Percentiles rank a stretch among this genome's conserved stretches.
Evolutionary conservation across 176 grass and related monocot species (phyloP).

Genomic region (Bromus sterilis): DNA sequence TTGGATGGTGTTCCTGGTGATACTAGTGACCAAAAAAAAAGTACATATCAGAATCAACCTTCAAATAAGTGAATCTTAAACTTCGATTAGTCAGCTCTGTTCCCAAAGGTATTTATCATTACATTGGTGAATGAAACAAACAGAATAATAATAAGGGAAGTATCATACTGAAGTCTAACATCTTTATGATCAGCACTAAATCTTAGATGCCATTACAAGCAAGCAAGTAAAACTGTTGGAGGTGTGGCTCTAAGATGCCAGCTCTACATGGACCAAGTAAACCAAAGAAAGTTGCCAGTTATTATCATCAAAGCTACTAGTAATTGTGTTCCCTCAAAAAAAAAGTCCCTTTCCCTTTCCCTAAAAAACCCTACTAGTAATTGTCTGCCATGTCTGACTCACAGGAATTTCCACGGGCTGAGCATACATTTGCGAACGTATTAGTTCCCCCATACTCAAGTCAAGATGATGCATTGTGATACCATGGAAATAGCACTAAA

Average conservation of each 20-base stretch:
- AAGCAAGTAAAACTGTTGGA: background rate
- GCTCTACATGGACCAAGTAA: background rate
- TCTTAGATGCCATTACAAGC: background rate
- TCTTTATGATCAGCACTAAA: background rate
- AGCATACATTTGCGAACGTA: background rate
- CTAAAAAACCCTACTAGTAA: too few species aligned
- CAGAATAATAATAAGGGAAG: background rate
- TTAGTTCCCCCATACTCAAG: background rate
- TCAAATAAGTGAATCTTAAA: conserved; percentile 11
- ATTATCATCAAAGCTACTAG: too few species aligned
- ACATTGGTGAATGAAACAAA: background rate
- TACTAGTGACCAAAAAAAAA: conserved; percentile 24
- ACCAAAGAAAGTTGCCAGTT: background rate
- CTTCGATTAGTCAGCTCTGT: background rate
- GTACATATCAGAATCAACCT: conserved; percentile 1
- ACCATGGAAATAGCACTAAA: background rate
- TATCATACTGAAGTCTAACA: background rate
- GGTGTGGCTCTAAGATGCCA: background rate
- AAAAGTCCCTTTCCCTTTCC: too few species aligned
- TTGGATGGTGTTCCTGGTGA: conserved; percentile 34
- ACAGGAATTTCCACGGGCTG: background rate
- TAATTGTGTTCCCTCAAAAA: too few species aligned
- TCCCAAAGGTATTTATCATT: background rate
- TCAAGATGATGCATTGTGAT: background rate
- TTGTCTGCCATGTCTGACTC: background rate